These are phyloP conservation scores for Meira miltonrushii DNA, from an alignment of 1,284 basidiomycete species.

Conservation along the genomic window DNA sequence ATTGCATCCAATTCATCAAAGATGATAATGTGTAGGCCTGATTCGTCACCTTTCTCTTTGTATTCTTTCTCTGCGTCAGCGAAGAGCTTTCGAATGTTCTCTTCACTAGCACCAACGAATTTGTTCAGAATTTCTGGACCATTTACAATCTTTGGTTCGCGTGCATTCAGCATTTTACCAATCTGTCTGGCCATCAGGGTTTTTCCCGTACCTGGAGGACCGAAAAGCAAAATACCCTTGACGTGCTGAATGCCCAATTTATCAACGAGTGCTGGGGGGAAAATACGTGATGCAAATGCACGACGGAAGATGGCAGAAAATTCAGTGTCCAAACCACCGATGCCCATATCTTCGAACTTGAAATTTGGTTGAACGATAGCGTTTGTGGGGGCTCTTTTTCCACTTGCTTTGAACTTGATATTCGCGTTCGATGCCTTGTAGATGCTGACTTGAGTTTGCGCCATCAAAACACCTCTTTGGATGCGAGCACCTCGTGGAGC, in stretches of 20 bases:
- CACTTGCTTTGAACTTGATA: conserved; percentile 87
- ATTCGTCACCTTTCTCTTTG: conserved; percentile 97
- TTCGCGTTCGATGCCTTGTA: conserved; percentile 73
- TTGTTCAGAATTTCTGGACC: conserved; percentile 97
- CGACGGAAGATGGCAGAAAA: conserved; percentile 96
- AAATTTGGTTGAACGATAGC: conserved; percentile 97
- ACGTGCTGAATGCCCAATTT: conserved; percentile 98
- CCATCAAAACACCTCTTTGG: conserved; percentile 70
- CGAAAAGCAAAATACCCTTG: conserved; percentile 90
- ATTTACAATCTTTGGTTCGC: conserved; percentile 97
- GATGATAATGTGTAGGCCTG: conserved; percentile 97
- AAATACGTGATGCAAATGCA: conserved; percentile 95
- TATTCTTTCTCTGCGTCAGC: conserved; percentile 97
- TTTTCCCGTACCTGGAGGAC: conserved; percentile 97
- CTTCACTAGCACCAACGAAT: conserved; percentile 95
- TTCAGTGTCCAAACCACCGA: conserved; percentile 92
- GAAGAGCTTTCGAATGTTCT: conserved; percentile 96
- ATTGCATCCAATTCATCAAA: conserved; percentile 99
- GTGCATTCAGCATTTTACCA: conserved; percentile 96
- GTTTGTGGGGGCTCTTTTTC: conserved; percentile 86
- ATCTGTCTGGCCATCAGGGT: conserved; percentile 98
- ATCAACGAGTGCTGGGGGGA: conserved; percentile 91
- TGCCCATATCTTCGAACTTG: conserved; percentile 99
- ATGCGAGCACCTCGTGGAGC: conserved; percentile 15
- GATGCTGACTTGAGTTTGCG: conserved; percentile 82